Percentiles rank a stretch among this genome's conserved stretches.
Conservation (phyloP, 2,329 filamentous ascomycete genomes). For the Apiospora sp. region DNA sequence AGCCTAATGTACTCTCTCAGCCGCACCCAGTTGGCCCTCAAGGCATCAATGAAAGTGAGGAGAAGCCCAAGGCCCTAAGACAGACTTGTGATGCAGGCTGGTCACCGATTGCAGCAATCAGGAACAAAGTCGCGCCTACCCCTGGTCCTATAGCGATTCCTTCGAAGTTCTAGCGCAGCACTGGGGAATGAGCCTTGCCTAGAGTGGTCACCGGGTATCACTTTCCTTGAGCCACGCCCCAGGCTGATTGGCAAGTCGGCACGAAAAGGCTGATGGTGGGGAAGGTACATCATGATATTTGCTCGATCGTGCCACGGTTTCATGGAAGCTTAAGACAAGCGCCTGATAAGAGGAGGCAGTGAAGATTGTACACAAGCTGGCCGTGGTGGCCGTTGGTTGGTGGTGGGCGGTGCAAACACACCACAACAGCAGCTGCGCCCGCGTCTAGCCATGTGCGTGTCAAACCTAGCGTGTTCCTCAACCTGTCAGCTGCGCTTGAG, state of each 20-base stretch:
- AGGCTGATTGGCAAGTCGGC: background rate
- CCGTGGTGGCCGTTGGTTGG: background rate
- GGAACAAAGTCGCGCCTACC: background rate
- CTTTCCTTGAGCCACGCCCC: background rate
- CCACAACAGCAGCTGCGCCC: background rate
- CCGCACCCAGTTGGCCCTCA: background rate
- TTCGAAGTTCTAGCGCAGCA: background rate
- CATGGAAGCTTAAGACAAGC: background rate
- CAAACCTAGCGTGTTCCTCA: background rate
- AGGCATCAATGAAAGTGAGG: constrained; percentile 1
- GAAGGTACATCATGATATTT: background rate
- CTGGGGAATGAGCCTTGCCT: background rate
- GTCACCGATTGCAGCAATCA: constrained; percentile 3
- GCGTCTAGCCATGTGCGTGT: background rate
- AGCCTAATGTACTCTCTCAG: background rate
- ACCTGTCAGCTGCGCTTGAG: background rate
- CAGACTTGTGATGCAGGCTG: background rate
- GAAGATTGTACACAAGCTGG: constrained; percentile 3
- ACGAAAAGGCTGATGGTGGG: background rate
- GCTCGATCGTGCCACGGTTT: background rate
- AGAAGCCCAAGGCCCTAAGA: background rate
- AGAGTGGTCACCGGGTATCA: constrained; percentile 2
- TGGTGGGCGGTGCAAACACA: constrained; percentile 2
- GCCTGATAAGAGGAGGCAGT: constrained; percentile 17
- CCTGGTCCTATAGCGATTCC: background rate